Conservation (phyloP, 768 basidiomycete species). For the Naematelia aurantialba region DNA sequence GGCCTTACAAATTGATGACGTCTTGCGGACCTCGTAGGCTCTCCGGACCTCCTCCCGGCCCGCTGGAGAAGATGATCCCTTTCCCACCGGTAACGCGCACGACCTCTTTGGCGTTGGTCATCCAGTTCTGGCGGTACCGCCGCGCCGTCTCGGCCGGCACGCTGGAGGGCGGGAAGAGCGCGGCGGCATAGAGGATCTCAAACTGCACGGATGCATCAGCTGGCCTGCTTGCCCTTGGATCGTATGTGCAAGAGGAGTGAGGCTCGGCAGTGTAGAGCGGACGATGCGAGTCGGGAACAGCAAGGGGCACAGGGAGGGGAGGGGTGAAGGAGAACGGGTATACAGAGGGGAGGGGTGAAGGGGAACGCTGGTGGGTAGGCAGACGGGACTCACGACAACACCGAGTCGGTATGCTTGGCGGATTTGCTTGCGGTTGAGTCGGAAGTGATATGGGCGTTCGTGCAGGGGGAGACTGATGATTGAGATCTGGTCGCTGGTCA, state of each 20-base stretch:
- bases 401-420: constrained; percentile 42
- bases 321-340: not conserved
- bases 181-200: constrained; percentile 45
- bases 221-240: no score
- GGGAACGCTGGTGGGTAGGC: not conserved
- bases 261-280: not conserved
- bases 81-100: constrained; percentile 46
- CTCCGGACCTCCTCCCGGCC: constrained; percentile 23
- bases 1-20: constrained; percentile 47
- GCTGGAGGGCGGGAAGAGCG: constrained; percentile 29
- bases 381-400: constrained; percentile 31
- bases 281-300: no score
- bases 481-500: constrained; percentile 28
- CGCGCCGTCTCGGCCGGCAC: constrained; percentile 21
- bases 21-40: constrained; percentile 44
- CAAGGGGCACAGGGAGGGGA: no score
- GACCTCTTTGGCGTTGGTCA: constrained; percentile 47
- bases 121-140: constrained; percentile 45
- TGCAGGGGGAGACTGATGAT: constrained; percentile 48
- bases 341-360: constrained; percentile 1
- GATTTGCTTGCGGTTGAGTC: constrained; percentile 42
- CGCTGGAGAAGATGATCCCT: constrained; percentile 45
- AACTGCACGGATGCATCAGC: constrained; percentile 31
- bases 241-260: not conserved
- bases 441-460: constrained; percentile 37